phyloP scores from a whole-genome alignment of 495 filamentous ascomycete species.

The Clavariopsis aquatica region DNA sequence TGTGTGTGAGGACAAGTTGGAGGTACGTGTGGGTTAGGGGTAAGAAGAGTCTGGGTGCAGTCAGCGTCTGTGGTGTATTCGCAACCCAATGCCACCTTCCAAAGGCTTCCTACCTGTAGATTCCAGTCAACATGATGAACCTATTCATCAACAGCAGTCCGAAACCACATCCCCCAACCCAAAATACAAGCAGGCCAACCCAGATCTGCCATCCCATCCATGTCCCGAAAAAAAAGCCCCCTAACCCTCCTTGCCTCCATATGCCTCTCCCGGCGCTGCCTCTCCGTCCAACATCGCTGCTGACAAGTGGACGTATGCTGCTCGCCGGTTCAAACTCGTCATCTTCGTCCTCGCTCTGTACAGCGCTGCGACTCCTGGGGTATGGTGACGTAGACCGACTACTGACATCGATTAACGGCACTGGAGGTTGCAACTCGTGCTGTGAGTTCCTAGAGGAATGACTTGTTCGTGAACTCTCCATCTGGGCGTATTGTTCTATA shows the following conservation, averaged over 20 bases:
- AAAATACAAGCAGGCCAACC: slow-evolving; percentile 51
- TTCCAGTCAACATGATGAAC: slow-evolving; percentile 53
- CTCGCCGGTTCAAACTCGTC: slow-evolving; percentile 39
- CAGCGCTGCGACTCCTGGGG: slow-evolving; percentile 40
- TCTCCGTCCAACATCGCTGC: slow-evolving; percentile 33
- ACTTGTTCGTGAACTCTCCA: slow-evolving; percentile 35
- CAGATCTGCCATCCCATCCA: slow-evolving; percentile 53
- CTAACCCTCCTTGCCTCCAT: slow-evolving; percentile 48
- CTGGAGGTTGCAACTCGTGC: slow-evolving; percentile 29
- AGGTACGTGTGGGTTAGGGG: slow-evolving; percentile 53
- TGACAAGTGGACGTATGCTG: slow-evolving; percentile 33
- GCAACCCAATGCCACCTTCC: background rate
- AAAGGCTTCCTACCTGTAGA: slow-evolving; percentile 51
- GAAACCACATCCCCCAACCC: slow-evolving; percentile 49
- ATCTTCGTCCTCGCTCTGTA: slow-evolving; percentile 48
- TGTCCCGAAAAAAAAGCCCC: slow-evolving; percentile 54
- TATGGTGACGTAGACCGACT: slow-evolving; percentile 48
- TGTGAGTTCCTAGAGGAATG: slow-evolving; percentile 36
- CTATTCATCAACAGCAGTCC: slow-evolving; percentile 53
- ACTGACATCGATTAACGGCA: slow-evolving; percentile 46
- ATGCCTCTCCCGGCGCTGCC: slow-evolving; percentile 38
- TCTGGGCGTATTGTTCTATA: slow-evolving; percentile 28
- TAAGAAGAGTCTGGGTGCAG: slow-evolving; percentile 48
- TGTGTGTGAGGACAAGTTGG: slow-evolving; percentile 53
- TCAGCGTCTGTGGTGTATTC: slow-evolving; percentile 4